Base-by-base conservation (phyloP, 129 eudicot species). In the Artemisia annua region DNA sequence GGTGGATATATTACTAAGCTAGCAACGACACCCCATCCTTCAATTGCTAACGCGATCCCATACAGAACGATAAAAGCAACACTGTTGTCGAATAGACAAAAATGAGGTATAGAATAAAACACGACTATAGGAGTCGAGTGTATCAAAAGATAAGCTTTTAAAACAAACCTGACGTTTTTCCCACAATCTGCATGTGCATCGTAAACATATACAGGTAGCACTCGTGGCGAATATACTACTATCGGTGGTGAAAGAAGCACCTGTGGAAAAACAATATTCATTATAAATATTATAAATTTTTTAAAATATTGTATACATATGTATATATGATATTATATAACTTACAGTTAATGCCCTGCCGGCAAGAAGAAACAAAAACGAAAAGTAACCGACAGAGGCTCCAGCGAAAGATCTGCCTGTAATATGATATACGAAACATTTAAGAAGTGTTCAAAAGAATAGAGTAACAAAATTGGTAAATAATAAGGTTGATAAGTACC, bases 221-320 rank as follows among this genome's bases (percentile, higher is more conserved):
- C 99, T 24, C 99, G 88, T 17, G 97, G 99, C 65, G 99, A 95
- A 83, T 95, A 95, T 56, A 95, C 99, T 44, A 91, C 99, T 66
- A 95, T 95, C n/a, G 99, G 99, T 71, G 99, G 99, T 69, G 99
- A 95, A 78, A 95, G 96, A 76, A 95, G 97, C 74, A 95, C 99
- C 99, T 95, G 82, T 3, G 61, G 79, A 69, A 48, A 12, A 43
- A 67, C 12, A 13, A 55, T 16, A 16, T 68, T 66, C 44, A n/a
- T 30, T 18, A 52, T 50, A 18, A 17, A 11, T 44, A 69, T 3
- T n/a, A 20, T 16, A 39, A 10, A 57, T 30, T 30, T 30, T 14
- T 64, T 39, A 73, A 3, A n/a, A 44, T 19, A 18, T 3, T 17
- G 20, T n/a, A 56, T 66, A 28, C 12, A 24, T 11, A 61, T 55